Base-by-base conservation (phyloP, 2,329 filamentous ascomycete genomes). In the Piedraia hortae region DNA sequence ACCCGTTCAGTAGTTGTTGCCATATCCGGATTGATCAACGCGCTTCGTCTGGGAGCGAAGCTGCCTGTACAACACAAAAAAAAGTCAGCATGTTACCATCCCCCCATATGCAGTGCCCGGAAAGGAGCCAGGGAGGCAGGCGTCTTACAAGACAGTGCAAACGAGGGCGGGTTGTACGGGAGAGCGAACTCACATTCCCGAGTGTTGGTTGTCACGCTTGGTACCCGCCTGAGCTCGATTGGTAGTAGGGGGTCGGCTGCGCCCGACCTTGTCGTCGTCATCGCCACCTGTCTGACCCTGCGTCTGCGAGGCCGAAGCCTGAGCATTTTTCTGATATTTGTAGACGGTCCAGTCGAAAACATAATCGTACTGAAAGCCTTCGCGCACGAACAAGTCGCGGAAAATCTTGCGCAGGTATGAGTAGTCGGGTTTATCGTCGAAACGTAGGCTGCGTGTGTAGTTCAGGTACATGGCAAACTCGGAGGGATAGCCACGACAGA, bases 301-400 rank as follows among this genome's bases (percentile, higher is more conserved):
- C 34, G 66, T 67, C 36, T 72, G 73, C 48, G 82, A 70, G 36
- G 75, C 74, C 47, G 89, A 89, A 42, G 78, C 78, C 54, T 88
- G 75, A 24, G 80, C 80, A 39, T 91, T 93, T 69, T 91, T 91
- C 63, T 91, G 80, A 60, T 93, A 91, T 59, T 93, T 93, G 66
- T 91, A 93, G 41, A 93, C 85, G 28, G 85, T 97, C 85, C 85
- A 97, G 55, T 97, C 85, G 42, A 97, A 97, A 38, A 97, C 85
- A 40, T 97, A 93, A 53, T 97, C 85, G 50, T 97, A 93, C 56
- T 97, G 85, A 68, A 93, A 97, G 25, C 82, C 85, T 51, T 93
- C 85, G 31, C 85, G 78, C 36, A 97, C 85, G 43, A 97, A 97
- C 28, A 97, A 68, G 46, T 97, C 85, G 31, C 85, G 80, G 75